Evolutionary conservation across 306 rosid genomes (phyloP).

Genomic region (Cicer judaicum): DNA sequence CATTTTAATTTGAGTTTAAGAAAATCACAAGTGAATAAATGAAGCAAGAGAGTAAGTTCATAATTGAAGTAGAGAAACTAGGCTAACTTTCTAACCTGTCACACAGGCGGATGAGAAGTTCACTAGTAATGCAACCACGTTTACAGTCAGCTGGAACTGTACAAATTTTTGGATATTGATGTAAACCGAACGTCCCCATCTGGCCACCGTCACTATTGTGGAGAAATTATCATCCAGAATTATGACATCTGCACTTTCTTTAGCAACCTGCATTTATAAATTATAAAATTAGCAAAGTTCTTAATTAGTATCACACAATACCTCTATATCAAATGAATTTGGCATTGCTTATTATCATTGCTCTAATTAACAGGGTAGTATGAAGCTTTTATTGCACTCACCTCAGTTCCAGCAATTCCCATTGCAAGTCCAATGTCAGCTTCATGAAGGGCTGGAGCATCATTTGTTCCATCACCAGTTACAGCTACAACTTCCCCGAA

Average conservation of each 20-base stretch:
- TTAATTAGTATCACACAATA: not conserved
- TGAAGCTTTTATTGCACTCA: constrained; percentile 43
- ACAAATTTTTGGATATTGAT: constrained; percentile 94
- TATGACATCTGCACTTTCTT: constrained; percentile 96
- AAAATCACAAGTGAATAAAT: too few relatives aligned
- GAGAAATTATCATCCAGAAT: constrained; percentile 96
- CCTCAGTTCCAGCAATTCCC: constrained; percentile 99
- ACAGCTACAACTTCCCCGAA: constrained; percentile 95
- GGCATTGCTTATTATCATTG: not conserved
- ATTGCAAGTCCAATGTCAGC: constrained; percentile 99
- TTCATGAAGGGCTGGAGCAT: constrained; percentile 99
- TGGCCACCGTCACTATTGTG: constrained; percentile 89
- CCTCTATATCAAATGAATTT: constrained; percentile 16
- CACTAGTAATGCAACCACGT: constrained; percentile 87
- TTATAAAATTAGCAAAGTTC: constrained; percentile 21
- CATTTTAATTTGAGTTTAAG: not conserved
- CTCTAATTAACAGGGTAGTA: not conserved
- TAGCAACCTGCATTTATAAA: constrained; percentile 74
- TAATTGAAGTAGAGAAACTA: not conserved
- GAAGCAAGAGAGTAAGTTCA: not conserved
- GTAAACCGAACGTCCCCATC: constrained; percentile 98
- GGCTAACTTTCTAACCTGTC: constrained; percentile 66
- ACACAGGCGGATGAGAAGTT: constrained; percentile 90
- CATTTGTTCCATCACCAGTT: constrained; percentile 98
- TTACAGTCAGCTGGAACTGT: constrained; percentile 93